phyloP scores from a whole-genome alignment of 2,329 filamentous ascomycete species.

The Talaromyces atroroseus region DNA sequence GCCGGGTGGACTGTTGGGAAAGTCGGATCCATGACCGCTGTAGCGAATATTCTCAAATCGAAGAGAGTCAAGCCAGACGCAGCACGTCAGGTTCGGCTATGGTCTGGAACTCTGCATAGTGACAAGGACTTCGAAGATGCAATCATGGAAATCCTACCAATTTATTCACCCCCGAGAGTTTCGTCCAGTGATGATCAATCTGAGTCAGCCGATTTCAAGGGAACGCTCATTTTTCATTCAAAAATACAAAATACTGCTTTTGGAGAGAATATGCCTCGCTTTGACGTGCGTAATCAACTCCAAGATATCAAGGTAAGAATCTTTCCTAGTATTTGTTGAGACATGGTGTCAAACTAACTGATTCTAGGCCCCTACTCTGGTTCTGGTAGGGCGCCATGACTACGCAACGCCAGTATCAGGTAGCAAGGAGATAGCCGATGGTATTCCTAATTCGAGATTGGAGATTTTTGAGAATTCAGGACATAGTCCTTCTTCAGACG shows the following conservation, averaged over 20 bases:
- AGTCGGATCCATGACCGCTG: neutral
- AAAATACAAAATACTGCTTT: conserved; percentile 1
- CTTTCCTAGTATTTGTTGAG: neutral
- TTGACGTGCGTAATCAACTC: neutral
- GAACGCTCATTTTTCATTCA: neutral
- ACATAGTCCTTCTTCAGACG: conserved; percentile 5
- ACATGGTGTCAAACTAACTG: neutral
- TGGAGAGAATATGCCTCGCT: conserved; percentile 1
- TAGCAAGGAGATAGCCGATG: neutral
- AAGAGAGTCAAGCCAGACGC: neutral
- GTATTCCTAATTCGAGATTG: neutral
- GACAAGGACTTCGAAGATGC: neutral
- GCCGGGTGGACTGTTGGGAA: conserved; percentile 1
- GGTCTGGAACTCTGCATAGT: neutral
- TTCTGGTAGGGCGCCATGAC: neutral
- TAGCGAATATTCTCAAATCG: neutral
- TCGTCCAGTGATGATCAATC: neutral
- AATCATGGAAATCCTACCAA: neutral
- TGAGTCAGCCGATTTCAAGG: neutral
- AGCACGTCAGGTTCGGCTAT: neutral
- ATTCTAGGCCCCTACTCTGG: neutral
- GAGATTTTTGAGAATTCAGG: conserved; percentile 3
- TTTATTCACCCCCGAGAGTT: neutral
- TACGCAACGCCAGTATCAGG: conserved; percentile 1
- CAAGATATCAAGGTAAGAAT: neutral